Evolutionary conservation across 805 yeast species (phyloP).

Genomic region (Myxozyma geophila): DNA sequence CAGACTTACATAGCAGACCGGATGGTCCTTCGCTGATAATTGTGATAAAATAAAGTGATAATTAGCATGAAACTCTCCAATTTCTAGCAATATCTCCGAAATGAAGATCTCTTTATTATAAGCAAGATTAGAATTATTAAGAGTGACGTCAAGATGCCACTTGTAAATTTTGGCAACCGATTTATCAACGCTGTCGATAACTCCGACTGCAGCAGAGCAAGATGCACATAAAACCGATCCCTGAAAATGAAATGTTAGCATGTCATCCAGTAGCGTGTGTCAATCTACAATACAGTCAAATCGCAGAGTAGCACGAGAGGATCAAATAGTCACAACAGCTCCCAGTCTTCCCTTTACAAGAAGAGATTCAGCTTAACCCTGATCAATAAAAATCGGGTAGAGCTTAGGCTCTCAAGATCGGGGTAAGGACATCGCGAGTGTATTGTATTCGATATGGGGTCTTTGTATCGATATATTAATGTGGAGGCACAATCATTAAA

Average conservation of each 20-base stretch:
- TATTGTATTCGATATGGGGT: conserved; percentile 38
- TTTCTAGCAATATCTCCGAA: conserved; percentile 49
- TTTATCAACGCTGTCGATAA: not conserved
- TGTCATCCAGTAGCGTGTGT: conserved; percentile 1
- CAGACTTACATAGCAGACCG: conserved; percentile 17
- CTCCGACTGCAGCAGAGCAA: conserved; percentile 10
- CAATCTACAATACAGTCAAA: not conserved
- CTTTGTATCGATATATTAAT: conserved; percentile 39
- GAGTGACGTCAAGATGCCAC: conserved; percentile 55
- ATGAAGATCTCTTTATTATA: conserved; percentile 18
- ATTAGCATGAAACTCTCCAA: conserved; percentile 51
- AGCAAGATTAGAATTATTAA: not conserved
- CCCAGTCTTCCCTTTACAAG: not conserved
- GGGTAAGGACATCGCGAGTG: not conserved
- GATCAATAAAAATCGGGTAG: conserved; percentile 2
- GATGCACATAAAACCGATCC: not conserved
- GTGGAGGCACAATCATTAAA: conserved; percentile 15
- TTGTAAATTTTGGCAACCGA: conserved; percentile 50
- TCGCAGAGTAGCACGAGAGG: not conserved
- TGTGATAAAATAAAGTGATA: conserved; percentile 45
- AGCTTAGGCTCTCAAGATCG: not conserved
- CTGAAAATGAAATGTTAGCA: not conserved
- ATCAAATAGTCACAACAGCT: not conserved
- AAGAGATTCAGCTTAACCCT: conserved; percentile 2
- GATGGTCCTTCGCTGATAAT: not conserved